Base-by-base conservation (phyloP, 164 flowering plant genomes). In the Sedum album region DNA sequence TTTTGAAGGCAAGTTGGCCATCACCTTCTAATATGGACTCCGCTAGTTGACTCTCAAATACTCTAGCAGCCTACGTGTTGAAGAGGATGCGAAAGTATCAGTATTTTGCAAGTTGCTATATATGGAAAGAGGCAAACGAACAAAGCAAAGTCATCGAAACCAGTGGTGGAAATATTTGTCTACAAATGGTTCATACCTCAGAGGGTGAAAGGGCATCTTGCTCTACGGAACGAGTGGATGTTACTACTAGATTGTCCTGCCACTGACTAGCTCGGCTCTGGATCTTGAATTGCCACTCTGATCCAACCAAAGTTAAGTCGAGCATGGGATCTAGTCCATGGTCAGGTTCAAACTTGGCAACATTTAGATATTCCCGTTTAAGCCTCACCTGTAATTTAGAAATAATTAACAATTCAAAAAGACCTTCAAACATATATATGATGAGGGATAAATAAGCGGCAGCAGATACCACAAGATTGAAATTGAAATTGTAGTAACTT, bases 331-430 rank as follows among this genome's bases (percentile, higher is more conserved):
- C 96, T 67, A 95, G 75, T 48, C 99, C 97, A 77, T 85, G 75
- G 66, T 95, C 99, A 76, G 97, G 96, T 76, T 95, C 99, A 79
- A 95, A 95, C 75, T 89, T 92, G 61, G 97, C 99, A 18, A 90
- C 73, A 73, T 95, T 95, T n/a, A 82, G 74, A 80, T 95, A 96
- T 71, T 92, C 99, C 31, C 87, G 72, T 76, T 95, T 95, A 30
- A 95, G 93, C 81, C 99, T 87, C 73, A 92, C 84, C 99, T 95
- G 86, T 44, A 79, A 36, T 73, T 60, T 42, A 60, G 70, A 68
- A 60, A 64, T 31, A 63, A 31, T 73, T 63, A 31, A 35, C 60
- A 62, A 66, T 61, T 30, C 48, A 21, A 55, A 26, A 41, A 1
- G 20, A 64, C 65, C 72, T 26, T 61, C 42, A 31, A 10, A 17